These are phyloP conservation scores for Hemisphaericaspora xylanilytica DNA, from an alignment of 1,139 yeast species.

Conservation along the genomic window DNA sequence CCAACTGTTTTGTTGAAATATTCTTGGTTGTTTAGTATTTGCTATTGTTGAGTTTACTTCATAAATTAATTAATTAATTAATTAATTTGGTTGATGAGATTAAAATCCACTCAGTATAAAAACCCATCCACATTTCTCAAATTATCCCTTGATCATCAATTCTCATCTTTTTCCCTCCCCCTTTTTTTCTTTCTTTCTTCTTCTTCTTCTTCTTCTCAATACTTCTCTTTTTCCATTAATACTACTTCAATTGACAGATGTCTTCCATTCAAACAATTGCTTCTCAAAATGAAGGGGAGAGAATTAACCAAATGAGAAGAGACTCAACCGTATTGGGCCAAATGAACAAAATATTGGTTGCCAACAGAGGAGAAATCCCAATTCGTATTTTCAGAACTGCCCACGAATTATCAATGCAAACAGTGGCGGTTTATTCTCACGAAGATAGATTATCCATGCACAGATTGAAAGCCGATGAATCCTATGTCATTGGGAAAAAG, in stretches of 20 bases:
- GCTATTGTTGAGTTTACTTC: no score
- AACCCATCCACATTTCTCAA: no score
- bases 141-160: no score
- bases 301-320: constrained; percentile 54
- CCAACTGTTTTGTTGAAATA: no score
- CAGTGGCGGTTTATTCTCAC: constrained; percentile 96
- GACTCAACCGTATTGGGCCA: constrained; percentile 61
- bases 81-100: no score
- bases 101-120: no score
- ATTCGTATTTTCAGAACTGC: constrained; percentile 93
- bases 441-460: constrained; percentile 96
- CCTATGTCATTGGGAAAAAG: constrained; percentile 85
- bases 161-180: no score
- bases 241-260: constrained; percentile 14
- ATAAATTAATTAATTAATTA: no score
- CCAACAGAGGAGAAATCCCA: constrained; percentile 95
- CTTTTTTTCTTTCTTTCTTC: constrained; percentile 5
- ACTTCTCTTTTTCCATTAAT: no score
- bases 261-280: constrained; percentile 16
- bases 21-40: no score
- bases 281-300: constrained; percentile 21
- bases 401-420: constrained; percentile 95
- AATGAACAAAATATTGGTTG: constrained; percentile 78
- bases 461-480: constrained; percentile 88
- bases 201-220: constrained; percentile 2